These are phyloP conservation scores for Fraxinus cuspidata DNA, from an alignment of 257 asterid genomes.

Conservation along the genomic window DNA sequence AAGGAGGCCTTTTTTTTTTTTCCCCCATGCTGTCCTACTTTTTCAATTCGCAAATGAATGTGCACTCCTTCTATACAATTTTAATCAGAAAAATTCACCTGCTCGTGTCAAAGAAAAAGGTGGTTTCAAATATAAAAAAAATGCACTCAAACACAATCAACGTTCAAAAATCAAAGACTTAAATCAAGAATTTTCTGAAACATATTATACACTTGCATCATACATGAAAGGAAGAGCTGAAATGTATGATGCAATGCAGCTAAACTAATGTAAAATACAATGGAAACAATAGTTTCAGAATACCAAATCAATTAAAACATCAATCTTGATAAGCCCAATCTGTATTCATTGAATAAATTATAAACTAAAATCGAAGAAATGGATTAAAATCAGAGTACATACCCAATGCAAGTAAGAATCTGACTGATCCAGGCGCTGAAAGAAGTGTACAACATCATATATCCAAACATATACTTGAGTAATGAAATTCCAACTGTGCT, in stretches of 20 bases:
- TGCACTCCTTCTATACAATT: neutral
- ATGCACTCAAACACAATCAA: neutral
- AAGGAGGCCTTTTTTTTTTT: neutral
- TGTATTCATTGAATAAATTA: neutral
- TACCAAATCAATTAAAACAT: neutral
- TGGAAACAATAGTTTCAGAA: neutral
- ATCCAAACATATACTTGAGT: slow-evolving; percentile 25
- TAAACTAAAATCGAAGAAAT: neutral
- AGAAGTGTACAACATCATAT: slow-evolving; percentile 40
- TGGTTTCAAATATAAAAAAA: neutral
- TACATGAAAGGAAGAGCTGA: too few relatives aligned
- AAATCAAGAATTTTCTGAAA: neutral
- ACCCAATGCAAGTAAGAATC: slow-evolving; percentile 53
- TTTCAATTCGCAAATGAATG: neutral
- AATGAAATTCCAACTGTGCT: slow-evolving; percentile 17
- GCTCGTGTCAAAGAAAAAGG: neutral
- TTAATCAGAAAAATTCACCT: neutral
- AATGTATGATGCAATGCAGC: too few relatives aligned
- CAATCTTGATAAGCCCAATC: neutral
- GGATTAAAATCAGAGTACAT: slow-evolving; percentile 28
- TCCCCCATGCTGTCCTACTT: neutral
- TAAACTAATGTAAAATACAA: neutral
- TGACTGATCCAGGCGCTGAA: slow-evolving; percentile 43
- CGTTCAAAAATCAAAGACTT: neutral
- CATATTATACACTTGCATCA: too few relatives aligned